A percentile compares a stretch with the other conserved stretches of the same genome.
Evolutionary conservation across 2,329 filamentous ascomycete genomes (phyloP).

Genomic region (Xylaria sp.): DNA sequence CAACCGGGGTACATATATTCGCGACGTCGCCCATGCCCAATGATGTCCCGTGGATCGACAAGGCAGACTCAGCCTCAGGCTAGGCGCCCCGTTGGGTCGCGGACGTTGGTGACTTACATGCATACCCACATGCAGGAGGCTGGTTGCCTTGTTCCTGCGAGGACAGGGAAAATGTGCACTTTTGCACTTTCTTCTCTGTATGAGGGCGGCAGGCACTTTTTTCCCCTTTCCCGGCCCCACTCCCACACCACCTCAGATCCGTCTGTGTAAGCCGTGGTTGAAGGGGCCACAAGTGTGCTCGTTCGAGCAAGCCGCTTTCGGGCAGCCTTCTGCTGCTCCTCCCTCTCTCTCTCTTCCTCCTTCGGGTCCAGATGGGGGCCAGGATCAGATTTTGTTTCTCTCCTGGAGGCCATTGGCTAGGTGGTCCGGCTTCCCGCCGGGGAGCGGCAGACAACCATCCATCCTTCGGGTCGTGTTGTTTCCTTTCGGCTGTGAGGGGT

Average conservation of each 20-base stretch:
- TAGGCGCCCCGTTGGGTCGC: conserved; percentile 23
- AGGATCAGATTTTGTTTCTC: neutral
- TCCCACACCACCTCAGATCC: conserved; percentile 11
- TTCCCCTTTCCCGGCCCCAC: conserved; percentile 20
- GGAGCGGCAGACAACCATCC: conserved; percentile 7
- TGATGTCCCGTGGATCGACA: conserved; percentile 27
- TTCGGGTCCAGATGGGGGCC: conserved; percentile 2
- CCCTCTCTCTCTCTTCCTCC: neutral
- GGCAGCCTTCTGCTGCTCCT: neutral
- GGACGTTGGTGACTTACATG: conserved; percentile 19
- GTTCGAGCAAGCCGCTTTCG: conserved; percentile 16
- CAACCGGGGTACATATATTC: conserved; percentile 23
- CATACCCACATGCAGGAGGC: conserved; percentile 24
- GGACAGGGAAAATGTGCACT: conserved; percentile 13
- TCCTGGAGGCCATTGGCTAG: conserved; percentile 22
- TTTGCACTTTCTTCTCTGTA: conserved; percentile 9
- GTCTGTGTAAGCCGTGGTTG: conserved; percentile 21
- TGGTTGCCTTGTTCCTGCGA: conserved; percentile 22
- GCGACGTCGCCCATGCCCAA: conserved; percentile 13
- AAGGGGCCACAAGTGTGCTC: conserved; percentile 18
- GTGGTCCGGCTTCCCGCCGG: conserved; percentile 4
- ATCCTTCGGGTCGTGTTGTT: neutral
- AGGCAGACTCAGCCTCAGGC: conserved; percentile 37
- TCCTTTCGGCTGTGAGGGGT: neutral
- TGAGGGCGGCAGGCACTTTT: conserved; percentile 10